These are phyloP conservation scores for Albugo laibachii DNA, from an alignment of 352 stramenopile genomes.

Conservation along the genomic window DNA sequence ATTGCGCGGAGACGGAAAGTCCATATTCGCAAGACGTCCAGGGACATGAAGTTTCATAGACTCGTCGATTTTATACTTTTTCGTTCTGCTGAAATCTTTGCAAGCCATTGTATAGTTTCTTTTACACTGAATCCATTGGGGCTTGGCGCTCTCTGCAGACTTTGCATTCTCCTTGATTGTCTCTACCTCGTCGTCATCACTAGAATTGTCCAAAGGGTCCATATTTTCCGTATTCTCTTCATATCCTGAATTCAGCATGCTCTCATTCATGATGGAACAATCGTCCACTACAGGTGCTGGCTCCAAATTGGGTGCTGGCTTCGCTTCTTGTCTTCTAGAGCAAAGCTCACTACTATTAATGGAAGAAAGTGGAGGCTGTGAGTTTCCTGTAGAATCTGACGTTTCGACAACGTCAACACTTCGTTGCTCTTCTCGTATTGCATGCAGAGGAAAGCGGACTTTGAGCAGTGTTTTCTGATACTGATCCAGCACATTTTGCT, in stretches of 20 bases:
- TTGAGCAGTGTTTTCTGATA: slow-evolving; percentile 27
- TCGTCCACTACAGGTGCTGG: not conserved
- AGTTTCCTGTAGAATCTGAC: not conserved
- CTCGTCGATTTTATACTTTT: not conserved
- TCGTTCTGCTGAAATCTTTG: too few relatives aligned
- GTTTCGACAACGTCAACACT: not conserved
- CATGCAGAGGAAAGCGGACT: not conserved
- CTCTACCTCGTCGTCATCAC: not conserved
- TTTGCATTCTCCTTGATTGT: not conserved
- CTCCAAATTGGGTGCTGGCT: not conserved
- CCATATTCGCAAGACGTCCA: not conserved
- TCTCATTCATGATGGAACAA: not conserved
- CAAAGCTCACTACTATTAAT: not conserved
- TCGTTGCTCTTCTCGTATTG: not conserved
- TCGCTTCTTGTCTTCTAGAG: not conserved
- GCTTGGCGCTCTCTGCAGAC: not conserved
- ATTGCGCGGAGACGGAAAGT: not conserved
- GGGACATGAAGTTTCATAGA: too few relatives aligned
- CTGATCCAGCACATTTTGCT: slow-evolving; percentile 48
- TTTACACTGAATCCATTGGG: too few relatives aligned
- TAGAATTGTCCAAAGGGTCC: too few relatives aligned
- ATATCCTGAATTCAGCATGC: too few relatives aligned
- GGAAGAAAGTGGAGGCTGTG: not conserved
- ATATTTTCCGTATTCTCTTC: too few relatives aligned
- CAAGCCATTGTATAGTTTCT: too few relatives aligned